Evolutionary conservation across 139 green algal species (phyloP).

Genomic region (Tetraselmis striata): DNA sequence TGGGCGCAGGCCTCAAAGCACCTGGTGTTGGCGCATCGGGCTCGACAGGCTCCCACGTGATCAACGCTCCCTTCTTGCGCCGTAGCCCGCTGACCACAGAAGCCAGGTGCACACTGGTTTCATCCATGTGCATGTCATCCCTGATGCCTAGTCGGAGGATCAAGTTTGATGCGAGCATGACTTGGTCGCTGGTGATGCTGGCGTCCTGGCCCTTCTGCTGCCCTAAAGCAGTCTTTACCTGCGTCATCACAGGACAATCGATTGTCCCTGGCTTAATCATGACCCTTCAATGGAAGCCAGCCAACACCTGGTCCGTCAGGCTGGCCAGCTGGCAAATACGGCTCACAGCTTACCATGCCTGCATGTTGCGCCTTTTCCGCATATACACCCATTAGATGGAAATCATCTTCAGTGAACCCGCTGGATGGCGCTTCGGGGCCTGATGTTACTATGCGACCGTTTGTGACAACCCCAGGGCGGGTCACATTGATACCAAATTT

Average conservation of each 20-base stretch:
- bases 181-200: neutral
- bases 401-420: constrained; percentile 49
- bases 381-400: constrained; percentile 57
- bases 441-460: constrained; percentile 15
- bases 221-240: too few relatives aligned
- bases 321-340: constrained; percentile 28
- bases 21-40: neutral
- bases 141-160: neutral
- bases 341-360: neutral
- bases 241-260: too few relatives aligned
- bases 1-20: too few relatives aligned
- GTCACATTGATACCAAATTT: neutral
- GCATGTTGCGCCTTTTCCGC: constrained; percentile 7
- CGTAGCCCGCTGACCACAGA: neutral
- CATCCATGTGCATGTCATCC: neutral
- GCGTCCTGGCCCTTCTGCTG: too few relatives aligned
- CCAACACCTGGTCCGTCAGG: constrained; percentile 17
- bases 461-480: constrained; percentile 21
- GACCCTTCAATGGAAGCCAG: too few relatives aligned
- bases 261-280: too few relatives aligned
- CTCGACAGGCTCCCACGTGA: neutral
- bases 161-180: neutral
- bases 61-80: neutral
- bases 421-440: constrained; percentile 1
- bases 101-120: neutral